A percentile compares a stretch with the other conserved stretches of the same genome.
Evolutionary conservation across 108 stramenopile genomes (phyloP).

Genomic region (Cyclotella choctawhatcheeana): DNA sequence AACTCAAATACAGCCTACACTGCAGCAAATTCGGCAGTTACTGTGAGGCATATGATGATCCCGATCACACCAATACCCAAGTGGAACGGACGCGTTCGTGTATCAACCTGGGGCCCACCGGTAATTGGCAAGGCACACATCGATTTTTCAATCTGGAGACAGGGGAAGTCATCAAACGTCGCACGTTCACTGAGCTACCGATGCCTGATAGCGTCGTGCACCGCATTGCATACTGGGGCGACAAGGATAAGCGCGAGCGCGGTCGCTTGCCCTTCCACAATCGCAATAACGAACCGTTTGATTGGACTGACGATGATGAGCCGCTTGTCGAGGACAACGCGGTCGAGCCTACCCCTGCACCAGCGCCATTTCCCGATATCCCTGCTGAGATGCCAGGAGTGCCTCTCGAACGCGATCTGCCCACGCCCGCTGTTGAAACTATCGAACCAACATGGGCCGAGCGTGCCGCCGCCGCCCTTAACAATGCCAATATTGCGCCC

Average conservation of each 20-base stretch:
- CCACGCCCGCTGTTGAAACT: neutral
- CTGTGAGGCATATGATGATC: constrained; percentile 13
- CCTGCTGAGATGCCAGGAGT: constrained; percentile 6
- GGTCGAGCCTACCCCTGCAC: neutral
- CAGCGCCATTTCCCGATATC: constrained; percentile 1
- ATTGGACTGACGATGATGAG: constrained; percentile 4
- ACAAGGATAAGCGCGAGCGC: constrained; percentile 1
- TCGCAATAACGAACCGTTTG: constrained; percentile 5
- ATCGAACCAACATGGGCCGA: neutral
- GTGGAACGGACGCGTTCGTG: neutral
- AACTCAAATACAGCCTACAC: constrained; percentile 15
- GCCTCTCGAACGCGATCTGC: neutral
- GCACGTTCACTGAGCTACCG: constrained; percentile 3
- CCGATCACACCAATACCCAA: constrained; percentile 23
- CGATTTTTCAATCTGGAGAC: neutral
- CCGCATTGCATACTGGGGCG: neutral
- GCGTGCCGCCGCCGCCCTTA: neutral
- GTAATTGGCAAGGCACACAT: constrained; percentile 2
- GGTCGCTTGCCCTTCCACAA: constrained; percentile 1
- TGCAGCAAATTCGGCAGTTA: constrained; percentile 24
- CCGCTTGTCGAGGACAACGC: constrained; percentile 7
- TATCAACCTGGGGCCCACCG: constrained; percentile 6
- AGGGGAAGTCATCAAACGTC: neutral
- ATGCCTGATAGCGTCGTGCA: constrained; percentile 14
- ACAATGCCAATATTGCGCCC: constrained; percentile 1